Evolutionary conservation across 2,329 filamentous ascomycete species (phyloP).

Genomic region (Pyrenochaeta sp.): DNA sequence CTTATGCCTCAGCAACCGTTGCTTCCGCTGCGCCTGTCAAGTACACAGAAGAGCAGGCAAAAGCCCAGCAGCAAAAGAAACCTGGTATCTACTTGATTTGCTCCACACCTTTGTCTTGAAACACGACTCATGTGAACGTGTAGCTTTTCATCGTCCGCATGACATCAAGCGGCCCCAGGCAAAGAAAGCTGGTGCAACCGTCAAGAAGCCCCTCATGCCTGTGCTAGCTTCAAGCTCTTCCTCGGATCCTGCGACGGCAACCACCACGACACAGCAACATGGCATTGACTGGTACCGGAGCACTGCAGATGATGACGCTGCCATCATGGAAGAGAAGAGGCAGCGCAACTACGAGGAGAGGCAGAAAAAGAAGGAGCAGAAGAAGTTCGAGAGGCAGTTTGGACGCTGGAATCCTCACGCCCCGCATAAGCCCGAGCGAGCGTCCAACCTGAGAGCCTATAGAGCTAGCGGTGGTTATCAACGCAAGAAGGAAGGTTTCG

Average conservation of each 20-base stretch:
- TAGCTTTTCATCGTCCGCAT: constrained; percentile 46
- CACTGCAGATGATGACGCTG: constrained; percentile 80
- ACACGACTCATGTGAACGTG: constrained; percentile 37
- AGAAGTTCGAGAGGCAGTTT: constrained; percentile 74
- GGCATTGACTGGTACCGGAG: constrained; percentile 68
- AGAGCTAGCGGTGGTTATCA: constrained; percentile 34
- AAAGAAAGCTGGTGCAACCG: constrained; percentile 28
- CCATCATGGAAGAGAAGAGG: constrained; percentile 70
- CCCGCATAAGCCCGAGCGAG: constrained; percentile 33
- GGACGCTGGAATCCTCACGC: constrained; percentile 55
- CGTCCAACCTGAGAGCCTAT: constrained; percentile 40
- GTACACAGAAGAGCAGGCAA: constrained; percentile 41
- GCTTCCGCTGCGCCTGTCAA: constrained; percentile 39
- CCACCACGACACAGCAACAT: constrained; percentile 26
- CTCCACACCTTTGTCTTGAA: constrained; percentile 28
- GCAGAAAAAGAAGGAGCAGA: constrained; percentile 66
- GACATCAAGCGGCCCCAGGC: constrained; percentile 45
- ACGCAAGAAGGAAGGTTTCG: constrained; percentile 35
- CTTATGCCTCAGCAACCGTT: constrained; percentile 38
- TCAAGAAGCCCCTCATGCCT: constrained; percentile 40
- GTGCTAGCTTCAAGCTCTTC: constrained; percentile 20
- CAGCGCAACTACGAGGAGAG: constrained; percentile 76
- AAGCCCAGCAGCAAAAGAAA: constrained; percentile 43
- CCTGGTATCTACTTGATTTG: constrained; percentile 42
- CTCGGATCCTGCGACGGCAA: constrained; percentile 22